These are phyloP conservation scores for Diaporthe eres DNA, from an alignment of 2,329 filamentous ascomycete genomes.

Conservation along the genomic window DNA sequence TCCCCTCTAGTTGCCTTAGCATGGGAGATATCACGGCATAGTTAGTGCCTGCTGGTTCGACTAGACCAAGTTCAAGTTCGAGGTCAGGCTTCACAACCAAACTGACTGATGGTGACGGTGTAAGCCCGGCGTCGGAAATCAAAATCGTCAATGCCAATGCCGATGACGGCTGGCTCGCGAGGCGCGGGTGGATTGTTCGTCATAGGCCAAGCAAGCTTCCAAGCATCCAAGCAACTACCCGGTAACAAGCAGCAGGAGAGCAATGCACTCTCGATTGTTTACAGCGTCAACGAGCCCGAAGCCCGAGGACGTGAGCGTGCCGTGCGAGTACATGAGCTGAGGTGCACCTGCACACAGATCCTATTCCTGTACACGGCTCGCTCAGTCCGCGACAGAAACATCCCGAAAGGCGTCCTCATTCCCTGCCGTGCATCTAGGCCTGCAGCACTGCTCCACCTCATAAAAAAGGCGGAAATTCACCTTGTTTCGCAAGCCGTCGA, in stretches of 20 bases:
- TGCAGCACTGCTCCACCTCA: constrained; percentile 10
- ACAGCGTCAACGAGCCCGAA: background rate
- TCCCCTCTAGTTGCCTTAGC: background rate
- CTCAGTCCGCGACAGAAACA: background rate
- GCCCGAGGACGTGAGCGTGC: background rate
- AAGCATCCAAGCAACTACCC: constrained; percentile 10
- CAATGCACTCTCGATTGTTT: too few relatives aligned
- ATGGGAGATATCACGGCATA: background rate
- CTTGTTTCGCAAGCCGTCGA: constrained; percentile 24
- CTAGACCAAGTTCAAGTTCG: background rate
- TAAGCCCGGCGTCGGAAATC: background rate
- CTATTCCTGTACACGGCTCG: background rate
- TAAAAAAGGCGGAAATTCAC: constrained; percentile 23
- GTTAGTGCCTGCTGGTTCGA: background rate
- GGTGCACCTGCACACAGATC: background rate
- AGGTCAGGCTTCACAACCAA: background rate
- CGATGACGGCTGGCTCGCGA: background rate
- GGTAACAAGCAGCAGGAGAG: background rate
- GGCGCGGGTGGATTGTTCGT: constrained; percentile 1
- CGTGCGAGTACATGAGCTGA: background rate
- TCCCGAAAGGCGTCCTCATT: background rate
- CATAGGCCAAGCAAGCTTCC: constrained; percentile 19
- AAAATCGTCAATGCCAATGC: background rate
- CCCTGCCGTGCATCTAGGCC: background rate
- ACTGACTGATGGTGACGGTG: too few relatives aligned